Evolutionary conservation across 2,329 filamentous ascomycete species (phyloP), one percentile per base, ranked within the genome.

Genomic region (Rhexocercosporidium sp.): DNA sequence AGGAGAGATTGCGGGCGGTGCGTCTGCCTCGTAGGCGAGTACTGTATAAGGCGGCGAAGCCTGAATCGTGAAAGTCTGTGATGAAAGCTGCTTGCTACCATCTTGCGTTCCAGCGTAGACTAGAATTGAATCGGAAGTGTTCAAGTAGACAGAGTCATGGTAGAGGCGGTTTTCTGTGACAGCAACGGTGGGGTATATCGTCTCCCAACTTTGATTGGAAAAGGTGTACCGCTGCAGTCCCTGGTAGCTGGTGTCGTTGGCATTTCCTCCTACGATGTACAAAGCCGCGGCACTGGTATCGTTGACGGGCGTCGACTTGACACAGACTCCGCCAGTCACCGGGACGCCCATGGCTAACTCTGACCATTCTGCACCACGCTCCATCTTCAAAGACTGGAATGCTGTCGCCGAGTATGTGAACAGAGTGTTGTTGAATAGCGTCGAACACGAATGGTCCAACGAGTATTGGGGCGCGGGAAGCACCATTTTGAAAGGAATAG

Each of bases 241-340:
- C 11, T 86, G 81, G 76, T 96, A 96, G 59, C 82, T 80, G 0
- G 81, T 76, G 18, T 78, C 74, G 66, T 82, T 80, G 22, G 74
- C 64, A n/a, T 83, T 86, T 59, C 95, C 95, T 73, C 95, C 95
- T 44, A 98, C 88, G 56, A 97, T 85, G 76, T 91, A 97, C 34
- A 97, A 84, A 29, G 86, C 91, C 4, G 90, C 84, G 61, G 86
- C 80, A 47, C 83, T 81, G 20, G 84, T 77, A 70, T 91, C 84
- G 22, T 84, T 84, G 25, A 81, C 79, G 9, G 90, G 84, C 27
- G 84, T 86, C 44, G 89, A 89, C 64, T 89, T 89, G 25, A 97
- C 91, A 79, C 95, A 98, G 7, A 88, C 88, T 47, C 87, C 92
- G 54, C 92, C 92, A 1, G 87, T 88, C 25, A 97, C 92, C 20